phyloP scores from a whole-genome alignment of 2,329 filamentous ascomycete genomes.

The Aureobasidium sp. region DNA sequence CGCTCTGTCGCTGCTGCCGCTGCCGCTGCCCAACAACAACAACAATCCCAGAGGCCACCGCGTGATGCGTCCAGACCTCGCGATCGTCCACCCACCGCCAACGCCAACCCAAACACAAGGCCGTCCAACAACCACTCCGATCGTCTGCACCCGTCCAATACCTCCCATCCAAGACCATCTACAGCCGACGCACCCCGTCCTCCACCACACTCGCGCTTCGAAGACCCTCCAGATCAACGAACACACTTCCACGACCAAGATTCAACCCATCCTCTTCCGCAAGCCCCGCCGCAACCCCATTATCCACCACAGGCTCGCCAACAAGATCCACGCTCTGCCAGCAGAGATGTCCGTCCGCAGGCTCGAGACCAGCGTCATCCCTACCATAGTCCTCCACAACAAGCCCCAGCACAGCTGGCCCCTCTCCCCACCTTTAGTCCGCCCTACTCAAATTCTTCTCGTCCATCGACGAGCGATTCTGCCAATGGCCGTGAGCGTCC shows the following conservation, averaged over 20 bases:
- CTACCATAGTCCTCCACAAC: background rate
- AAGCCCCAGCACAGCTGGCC: background rate
- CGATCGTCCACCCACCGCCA: background rate
- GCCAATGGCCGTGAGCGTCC: background rate
- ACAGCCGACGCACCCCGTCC: slow-evolving; percentile 1
- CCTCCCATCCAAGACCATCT: background rate
- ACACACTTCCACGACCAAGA: background rate
- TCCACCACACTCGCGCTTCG: background rate
- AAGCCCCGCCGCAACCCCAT: background rate
- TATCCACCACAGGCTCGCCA: background rate
- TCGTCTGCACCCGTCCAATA: background rate
- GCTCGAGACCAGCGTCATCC: background rate
- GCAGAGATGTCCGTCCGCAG: background rate
- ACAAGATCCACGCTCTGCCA: background rate
- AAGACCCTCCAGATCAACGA: background rate
- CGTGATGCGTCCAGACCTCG: background rate
- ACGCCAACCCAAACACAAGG: background rate
- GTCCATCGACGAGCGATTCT: slow-evolving; percentile 9
- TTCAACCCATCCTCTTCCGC: background rate
- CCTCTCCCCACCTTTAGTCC: background rate
- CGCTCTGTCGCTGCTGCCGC: slow-evolving; percentile 20
- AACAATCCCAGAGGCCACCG: background rate
- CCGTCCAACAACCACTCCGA: background rate
- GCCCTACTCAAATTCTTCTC: background rate
- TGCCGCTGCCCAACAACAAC: slow-evolving; percentile 25